phyloP scores from a whole-genome alignment of 257 asterid genomes.

The Solanum paucissectum region DNA sequence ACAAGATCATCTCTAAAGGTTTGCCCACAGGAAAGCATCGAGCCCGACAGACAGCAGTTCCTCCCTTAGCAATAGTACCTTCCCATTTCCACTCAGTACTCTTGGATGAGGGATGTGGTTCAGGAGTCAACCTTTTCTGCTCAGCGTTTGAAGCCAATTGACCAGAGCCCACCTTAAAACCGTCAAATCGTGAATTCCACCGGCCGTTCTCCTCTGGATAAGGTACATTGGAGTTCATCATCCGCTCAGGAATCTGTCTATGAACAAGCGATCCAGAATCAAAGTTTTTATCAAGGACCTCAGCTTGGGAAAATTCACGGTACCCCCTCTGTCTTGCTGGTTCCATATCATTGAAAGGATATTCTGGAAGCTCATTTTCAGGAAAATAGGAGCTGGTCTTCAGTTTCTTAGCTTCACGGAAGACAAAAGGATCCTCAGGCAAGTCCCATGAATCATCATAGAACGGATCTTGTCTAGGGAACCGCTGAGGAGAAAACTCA shows the following conservation, averaged over 20 bases:
- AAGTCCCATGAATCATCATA: slow-evolving; percentile 81
- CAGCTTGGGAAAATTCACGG: slow-evolving; percentile 29
- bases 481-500: slow-evolving; percentile 45
- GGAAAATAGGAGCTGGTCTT: slow-evolving; percentile 29
- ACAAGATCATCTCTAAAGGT: slow-evolving; percentile 68
- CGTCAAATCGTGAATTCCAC: slow-evolving; percentile 40
- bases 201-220: slow-evolving; percentile 38
- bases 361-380: slow-evolving; percentile 67
- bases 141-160: slow-evolving; percentile 29
- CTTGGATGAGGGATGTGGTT: slow-evolving; percentile 29
- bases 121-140: slow-evolving; percentile 39
- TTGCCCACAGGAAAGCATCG: slow-evolving; percentile 98
- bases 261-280: slow-evolving; percentile 47
- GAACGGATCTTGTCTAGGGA: slow-evolving; percentile 32
- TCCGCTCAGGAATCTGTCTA: slow-evolving; percentile 30
- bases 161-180: slow-evolving; percentile 28
- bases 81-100: slow-evolving; percentile 95
- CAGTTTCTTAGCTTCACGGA: slow-evolving; percentile 58
- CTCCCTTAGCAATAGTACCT: slow-evolving; percentile 88
- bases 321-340: slow-evolving; percentile 29
- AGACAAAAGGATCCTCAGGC: slow-evolving; percentile 67
- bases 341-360: slow-evolving; percentile 62
- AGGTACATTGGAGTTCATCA: slow-evolving; percentile 23
- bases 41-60: slow-evolving; percentile 75
- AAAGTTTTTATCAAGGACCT: slow-evolving; percentile 29